Percentiles rank a stretch among this genome's conserved stretches.
These are phyloP conservation scores for Fereydounia khargensis DNA, from an alignment of 1,284 basidiomycete genomes.

Conservation along the genomic window DNA sequence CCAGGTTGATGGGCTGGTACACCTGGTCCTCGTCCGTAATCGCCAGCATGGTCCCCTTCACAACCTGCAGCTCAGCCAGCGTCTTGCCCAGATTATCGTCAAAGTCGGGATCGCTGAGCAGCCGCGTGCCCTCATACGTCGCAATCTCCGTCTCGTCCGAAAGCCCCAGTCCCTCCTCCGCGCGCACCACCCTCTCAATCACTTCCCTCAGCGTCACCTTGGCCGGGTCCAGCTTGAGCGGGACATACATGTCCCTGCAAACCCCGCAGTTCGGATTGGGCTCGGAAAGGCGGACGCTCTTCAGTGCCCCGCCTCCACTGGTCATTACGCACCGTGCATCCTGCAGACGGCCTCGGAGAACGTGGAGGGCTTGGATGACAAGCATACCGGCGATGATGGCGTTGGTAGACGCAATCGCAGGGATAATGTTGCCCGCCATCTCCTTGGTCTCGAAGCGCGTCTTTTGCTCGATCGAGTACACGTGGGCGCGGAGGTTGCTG, in stretches of 20 bases:
- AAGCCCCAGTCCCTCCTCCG: constrained; percentile 62
- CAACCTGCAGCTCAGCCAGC: constrained; percentile 67
- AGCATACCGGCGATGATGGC: constrained; percentile 93
- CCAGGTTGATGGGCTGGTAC: constrained; percentile 31
- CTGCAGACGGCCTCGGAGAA: constrained; percentile 61
- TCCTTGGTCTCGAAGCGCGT: constrained; percentile 98
- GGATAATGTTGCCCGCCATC: constrained; percentile 96
- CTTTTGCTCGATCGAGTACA: constrained; percentile 81
- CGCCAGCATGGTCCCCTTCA: constrained; percentile 75
- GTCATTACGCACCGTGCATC: constrained; percentile 46
- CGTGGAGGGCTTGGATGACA: constrained; percentile 83
- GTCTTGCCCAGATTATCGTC: constrained; percentile 76
- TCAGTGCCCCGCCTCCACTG: constrained; percentile 53
- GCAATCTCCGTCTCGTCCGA: constrained; percentile 59
- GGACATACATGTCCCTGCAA: constrained; percentile 80
- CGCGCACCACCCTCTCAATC: constrained; percentile 64
- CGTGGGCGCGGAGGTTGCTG: constrained; percentile 83
- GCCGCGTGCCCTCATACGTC: constrained; percentile 74
- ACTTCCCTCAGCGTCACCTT: constrained; percentile 71
- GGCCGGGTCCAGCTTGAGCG: constrained; percentile 69
- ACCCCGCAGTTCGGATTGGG: constrained; percentile 67
- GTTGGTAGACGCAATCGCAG: constrained; percentile 97
- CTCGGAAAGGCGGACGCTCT: constrained; percentile 6
- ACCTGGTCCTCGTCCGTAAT: constrained; percentile 76
- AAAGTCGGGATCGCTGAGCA: constrained; percentile 83